Percentiles rank a stretch among this genome's conserved stretches.
These are phyloP conservation scores for Zygoascus ofunaensis DNA, from an alignment of 805 yeast species.

Conservation along the genomic window DNA sequence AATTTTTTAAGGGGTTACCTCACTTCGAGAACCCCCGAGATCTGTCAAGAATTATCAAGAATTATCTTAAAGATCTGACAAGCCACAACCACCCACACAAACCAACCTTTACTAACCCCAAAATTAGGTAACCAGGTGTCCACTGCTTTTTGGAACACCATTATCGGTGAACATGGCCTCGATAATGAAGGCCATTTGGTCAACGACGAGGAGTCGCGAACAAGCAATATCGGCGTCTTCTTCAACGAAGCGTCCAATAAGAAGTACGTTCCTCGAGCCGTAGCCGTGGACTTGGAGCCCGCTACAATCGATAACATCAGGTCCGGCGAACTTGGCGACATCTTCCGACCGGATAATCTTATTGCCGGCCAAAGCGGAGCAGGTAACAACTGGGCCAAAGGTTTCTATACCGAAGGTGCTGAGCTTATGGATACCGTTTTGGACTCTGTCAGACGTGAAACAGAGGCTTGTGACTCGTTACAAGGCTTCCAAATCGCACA, in stretches of 20 bases:
- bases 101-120: too few relatives aligned
- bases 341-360: slow-evolving; percentile 88
- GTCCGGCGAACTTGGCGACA: slow-evolving; percentile 65
- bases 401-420: slow-evolving; percentile 95
- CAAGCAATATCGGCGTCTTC: slow-evolving; percentile 53
- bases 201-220: slow-evolving; percentile 29
- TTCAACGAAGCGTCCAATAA: slow-evolving; percentile 72
- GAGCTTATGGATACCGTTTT: slow-evolving; percentile 86
- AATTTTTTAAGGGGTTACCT: too few relatives aligned
- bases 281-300: slow-evolving; percentile 88
- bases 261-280: slow-evolving; percentile 91
- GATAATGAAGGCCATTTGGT: slow-evolving; percentile 27
- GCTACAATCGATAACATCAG: slow-evolving; percentile 85
- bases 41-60: too few relatives aligned
- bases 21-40: too few relatives aligned
- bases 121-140: slow-evolving; percentile 33
- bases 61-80: too few relatives aligned
- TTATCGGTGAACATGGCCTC: slow-evolving; percentile 30
- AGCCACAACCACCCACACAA: too few relatives aligned
- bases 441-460: slow-evolving; percentile 89
- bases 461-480: slow-evolving; percentile 85
- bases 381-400: slow-evolving; percentile 96
- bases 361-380: slow-evolving; percentile 90
- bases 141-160: slow-evolving; percentile 33
- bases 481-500: slow-evolving; percentile 93